These are phyloP conservation scores for Melanomma pulvis-pyrius DNA, from an alignment of 495 filamentous ascomycete species.

Conservation along the genomic window DNA sequence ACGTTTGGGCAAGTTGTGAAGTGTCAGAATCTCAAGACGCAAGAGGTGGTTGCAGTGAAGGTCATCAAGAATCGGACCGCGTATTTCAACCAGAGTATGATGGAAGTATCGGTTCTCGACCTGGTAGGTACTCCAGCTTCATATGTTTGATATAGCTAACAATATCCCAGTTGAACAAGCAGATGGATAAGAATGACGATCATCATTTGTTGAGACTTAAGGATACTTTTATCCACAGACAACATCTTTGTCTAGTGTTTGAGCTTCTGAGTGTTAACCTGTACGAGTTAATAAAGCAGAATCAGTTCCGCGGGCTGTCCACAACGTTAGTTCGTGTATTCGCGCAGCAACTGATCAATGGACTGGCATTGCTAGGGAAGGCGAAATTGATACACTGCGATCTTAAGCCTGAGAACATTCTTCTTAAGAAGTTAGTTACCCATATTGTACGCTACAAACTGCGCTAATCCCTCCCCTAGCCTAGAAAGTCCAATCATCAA, in stretches of 20 bases:
- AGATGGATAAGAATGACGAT: conserved; percentile 98
- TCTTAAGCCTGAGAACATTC: conserved; percentile 97
- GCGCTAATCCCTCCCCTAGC: conserved; percentile 49
- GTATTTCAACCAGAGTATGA: conserved; percentile 99
- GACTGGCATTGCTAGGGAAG: conserved; percentile 90
- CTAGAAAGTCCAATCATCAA: conserved; percentile 99
- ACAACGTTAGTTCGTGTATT: conserved; percentile 98
- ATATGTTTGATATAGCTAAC: conserved; percentile 37
- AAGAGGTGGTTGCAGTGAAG: conserved; percentile 98
- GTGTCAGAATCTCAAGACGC: conserved; percentile 96
- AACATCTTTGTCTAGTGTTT: conserved; percentile 97
- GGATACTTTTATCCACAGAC: conserved; percentile 97
- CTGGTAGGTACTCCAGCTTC: conserved; percentile 60
- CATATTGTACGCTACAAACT: background rate
- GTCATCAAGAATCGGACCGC: conserved; percentile 99
- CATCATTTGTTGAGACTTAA: conserved; percentile 95
- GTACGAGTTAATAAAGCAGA: conserved; percentile 99
- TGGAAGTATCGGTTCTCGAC: conserved; percentile 98
- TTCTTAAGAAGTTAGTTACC: conserved; percentile 81
- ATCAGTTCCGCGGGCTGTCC: conserved; percentile 96
- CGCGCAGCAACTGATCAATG: conserved; percentile 94
- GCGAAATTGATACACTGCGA: conserved; percentile 98
- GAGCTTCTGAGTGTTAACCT: conserved; percentile 97
- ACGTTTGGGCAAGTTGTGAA: conserved; percentile 99
- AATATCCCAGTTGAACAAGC: conserved; percentile 81